Conservation (phyloP, 441 rosid genomes). For the Biscutella laevigata region DNA sequence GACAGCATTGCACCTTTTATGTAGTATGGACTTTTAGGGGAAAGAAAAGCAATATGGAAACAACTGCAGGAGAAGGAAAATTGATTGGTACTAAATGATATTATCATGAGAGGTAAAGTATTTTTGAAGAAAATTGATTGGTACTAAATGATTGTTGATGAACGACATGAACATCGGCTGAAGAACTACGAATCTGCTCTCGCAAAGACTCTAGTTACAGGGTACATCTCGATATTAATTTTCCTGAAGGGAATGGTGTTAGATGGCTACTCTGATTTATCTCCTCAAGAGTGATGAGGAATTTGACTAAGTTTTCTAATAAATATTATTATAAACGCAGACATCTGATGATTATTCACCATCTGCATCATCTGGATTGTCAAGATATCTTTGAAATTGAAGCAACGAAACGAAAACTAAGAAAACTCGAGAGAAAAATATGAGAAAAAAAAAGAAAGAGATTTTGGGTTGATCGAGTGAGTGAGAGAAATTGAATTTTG, state of each 20-base stretch:
- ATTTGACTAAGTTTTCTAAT: slow-evolving; percentile 19
- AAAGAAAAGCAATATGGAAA: slow-evolving; percentile 77
- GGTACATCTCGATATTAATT: slow-evolving; percentile 37
- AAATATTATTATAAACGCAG: slow-evolving; percentile 49
- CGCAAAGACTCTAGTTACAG: slow-evolving; percentile 63
- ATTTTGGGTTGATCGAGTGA: no score
- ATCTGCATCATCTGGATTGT: no score
- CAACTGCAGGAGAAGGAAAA: slow-evolving; percentile 47
- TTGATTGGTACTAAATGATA: slow-evolving; percentile 82
- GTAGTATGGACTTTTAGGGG: slow-evolving; percentile 88
- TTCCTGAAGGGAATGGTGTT: slow-evolving; percentile 12
- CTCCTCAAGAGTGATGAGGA: slow-evolving; percentile 2
- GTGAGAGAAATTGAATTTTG: no score
- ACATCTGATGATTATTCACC: no score
- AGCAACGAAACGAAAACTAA: no score
- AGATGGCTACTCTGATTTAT: neutral
- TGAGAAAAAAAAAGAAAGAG: no score
- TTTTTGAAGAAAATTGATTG: slow-evolving; percentile 84
- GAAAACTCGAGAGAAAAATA: no score
- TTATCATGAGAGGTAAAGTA: slow-evolving; percentile 87
- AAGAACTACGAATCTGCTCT: slow-evolving; percentile 95
- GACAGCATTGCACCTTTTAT: slow-evolving; percentile 81
- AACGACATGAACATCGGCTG: slow-evolving; percentile 96
- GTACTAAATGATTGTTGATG: slow-evolving; percentile 92
- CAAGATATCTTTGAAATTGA: no score